Evolutionary conservation across 2,329 filamentous ascomycete genomes (phyloP), one percentile per base, ranked within the genome.

Genomic region (Keithomyces neogunnii): DNA sequence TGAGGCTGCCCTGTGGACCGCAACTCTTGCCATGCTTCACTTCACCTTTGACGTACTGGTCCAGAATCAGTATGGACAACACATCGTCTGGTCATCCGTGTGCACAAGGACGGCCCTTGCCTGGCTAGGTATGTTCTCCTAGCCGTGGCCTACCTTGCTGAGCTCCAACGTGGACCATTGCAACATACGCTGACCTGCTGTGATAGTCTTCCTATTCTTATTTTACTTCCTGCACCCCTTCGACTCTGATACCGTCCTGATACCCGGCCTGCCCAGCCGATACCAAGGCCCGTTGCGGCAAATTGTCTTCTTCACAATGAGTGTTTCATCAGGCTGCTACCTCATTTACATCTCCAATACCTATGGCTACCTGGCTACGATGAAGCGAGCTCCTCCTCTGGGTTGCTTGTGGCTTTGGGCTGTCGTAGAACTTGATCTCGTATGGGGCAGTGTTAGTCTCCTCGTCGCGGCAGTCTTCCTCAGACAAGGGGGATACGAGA

Each of bases 371-470:
- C 82, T 95, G 59, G 86, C 87, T 5, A 84, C 95, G 26, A 91
- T 97, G 89, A 95, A 96, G 72, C 84, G 82, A 56, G 87, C 90
- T 0, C 93, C 93, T n/a, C 84, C 90, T 4, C 67, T 96, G 11
- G 93, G 89, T 0, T 92, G 88, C 40, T 67, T 97, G 19, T 97
- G 92, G 91, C 79, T 97, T 4, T 97, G 92, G 90, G 83, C 86
- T 33, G 85, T 97, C 28, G 77, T 97, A 45, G 93, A 99, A 71
- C 78, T 96, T 69, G 78, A 89, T 51, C 72, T 95, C 40, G 62
- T 74, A 0, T 83, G 80, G 61, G 88, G 87, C 0, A 70, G 85
- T 1, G 58, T 68, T 10, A 85, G 81, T 57, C 63, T 85, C 36
- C 63, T 66, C 3, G 57, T 69, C 2, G 70, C 73, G 2, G 72